phyloP scores from a whole-genome alignment of 1,284 basidiomycete species.

The Tylopilus orsonianus region DNA sequence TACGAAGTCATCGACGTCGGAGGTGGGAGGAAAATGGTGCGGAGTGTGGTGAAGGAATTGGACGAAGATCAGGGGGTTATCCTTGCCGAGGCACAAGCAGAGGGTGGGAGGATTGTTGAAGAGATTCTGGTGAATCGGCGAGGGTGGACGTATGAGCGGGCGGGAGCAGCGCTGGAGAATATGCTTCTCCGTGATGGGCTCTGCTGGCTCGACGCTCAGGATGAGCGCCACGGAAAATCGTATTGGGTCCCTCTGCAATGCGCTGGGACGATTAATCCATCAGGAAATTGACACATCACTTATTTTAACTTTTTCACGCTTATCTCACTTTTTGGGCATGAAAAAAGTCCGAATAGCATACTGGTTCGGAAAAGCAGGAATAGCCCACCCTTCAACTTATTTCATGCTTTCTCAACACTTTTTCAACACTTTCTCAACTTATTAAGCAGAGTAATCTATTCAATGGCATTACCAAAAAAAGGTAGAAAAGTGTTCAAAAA shows the following conservation, averaged over 20 bases:
- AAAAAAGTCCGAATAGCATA: too few species aligned
- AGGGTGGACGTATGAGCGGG: conserved; percentile 81
- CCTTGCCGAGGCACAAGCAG: conserved; percentile 69
- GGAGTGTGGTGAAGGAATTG: conserved; percentile 74
- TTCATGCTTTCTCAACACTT: too few species aligned
- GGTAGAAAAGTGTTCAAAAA: too few species aligned
- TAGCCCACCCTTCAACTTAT: too few species aligned
- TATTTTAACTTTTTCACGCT: too few species aligned
- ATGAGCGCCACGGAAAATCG: conserved; percentile 56
- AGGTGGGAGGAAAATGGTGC: conserved; percentile 63
- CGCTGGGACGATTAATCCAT: conserved; percentile 68
- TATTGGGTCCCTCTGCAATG: conserved; percentile 89
- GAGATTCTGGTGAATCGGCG: conserved; percentile 53
- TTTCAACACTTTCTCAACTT: too few species aligned
- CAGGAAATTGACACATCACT: too few species aligned
- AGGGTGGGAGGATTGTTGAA: conserved; percentile 65
- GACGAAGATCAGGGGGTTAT: conserved; percentile 82
- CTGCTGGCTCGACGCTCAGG: conserved; percentile 93
- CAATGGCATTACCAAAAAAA: too few species aligned
- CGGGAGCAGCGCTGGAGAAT: conserved; percentile 79
- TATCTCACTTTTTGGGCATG: too few species aligned
- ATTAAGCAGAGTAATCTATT: too few species aligned
- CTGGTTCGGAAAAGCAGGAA: too few species aligned
- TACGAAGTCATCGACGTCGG: conserved; percentile 82
- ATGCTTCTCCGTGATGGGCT: conserved; percentile 89